phyloP scores from a whole-genome alignment of 1,139 yeast species.

The Taphrina pruni region DNA sequence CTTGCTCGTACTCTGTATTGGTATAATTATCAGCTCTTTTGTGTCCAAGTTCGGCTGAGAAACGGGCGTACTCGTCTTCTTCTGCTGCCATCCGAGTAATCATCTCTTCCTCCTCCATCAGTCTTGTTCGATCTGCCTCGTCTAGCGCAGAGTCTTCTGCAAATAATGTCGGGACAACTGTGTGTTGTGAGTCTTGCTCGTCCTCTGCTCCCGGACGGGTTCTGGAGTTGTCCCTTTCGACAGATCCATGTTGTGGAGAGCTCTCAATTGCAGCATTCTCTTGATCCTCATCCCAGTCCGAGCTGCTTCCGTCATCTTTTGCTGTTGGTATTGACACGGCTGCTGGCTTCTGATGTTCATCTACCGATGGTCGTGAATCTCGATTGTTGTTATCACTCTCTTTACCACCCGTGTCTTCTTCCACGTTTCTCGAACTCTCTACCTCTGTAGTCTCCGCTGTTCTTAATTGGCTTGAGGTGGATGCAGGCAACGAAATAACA shows the following conservation, averaged over 20 bases:
- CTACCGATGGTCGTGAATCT: background rate
- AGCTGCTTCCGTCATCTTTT: background rate
- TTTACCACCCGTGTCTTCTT: background rate
- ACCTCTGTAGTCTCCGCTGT: background rate
- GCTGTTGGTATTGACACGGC: background rate
- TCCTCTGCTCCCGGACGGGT: background rate
- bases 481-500: constrained; percentile 32
- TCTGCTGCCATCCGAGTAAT: constrained; percentile 69
- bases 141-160: constrained; percentile 38
- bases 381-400: background rate
- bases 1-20: constrained; percentile 57
- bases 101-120: constrained; percentile 71
- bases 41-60: constrained; percentile 59
- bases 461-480: background rate
- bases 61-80: constrained; percentile 70
- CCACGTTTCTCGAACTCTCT: background rate
- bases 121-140: constrained; percentile 41
- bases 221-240: background rate
- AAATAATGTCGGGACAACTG: background rate
- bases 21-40: constrained; percentile 23
- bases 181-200: background rate
- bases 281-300: constrained; percentile 5
- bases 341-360: background rate
- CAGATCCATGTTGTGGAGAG: background rate
- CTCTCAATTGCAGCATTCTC: background rate